Percentiles rank a stretch among this genome's conserved stretches.
These are phyloP conservation scores for Aristolochia contorta DNA, from an alignment of 164 flowering plant genomes.

Conservation along the genomic window DNA sequence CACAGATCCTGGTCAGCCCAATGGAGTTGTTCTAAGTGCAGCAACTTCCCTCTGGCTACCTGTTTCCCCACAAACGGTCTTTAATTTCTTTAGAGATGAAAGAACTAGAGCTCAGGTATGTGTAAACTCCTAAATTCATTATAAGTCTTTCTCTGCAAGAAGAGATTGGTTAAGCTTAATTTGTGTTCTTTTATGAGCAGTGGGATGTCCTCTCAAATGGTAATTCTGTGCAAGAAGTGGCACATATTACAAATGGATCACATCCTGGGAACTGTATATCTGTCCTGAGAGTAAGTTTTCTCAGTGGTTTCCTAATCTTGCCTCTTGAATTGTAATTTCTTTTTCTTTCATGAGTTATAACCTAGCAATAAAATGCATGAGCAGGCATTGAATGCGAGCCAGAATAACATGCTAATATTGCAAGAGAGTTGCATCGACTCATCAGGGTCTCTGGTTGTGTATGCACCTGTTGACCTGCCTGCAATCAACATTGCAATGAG, in stretches of 20 bases:
- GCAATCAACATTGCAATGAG: slow-evolving; percentile 68
- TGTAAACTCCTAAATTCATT: background rate
- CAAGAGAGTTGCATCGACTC: slow-evolving; percentile 80
- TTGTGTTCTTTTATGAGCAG: slow-evolving; percentile 10
- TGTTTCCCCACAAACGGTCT: slow-evolving; percentile 34
- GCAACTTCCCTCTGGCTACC: slow-evolving; percentile 75
- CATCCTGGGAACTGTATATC: slow-evolving; percentile 45
- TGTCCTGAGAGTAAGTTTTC: slow-evolving; percentile 18
- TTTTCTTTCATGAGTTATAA: background rate
- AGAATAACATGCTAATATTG: slow-evolving; percentile 77
- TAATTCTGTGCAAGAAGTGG: slow-evolving; percentile 49
- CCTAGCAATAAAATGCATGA: background rate
- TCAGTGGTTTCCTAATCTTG: background rate
- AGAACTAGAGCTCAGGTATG: slow-evolving; percentile 22
- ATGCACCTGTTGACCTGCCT: slow-evolving; percentile 62
- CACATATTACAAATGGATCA: slow-evolving; percentile 54
- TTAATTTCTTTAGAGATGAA: slow-evolving; percentile 49
- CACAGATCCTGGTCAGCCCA: slow-evolving; percentile 60
- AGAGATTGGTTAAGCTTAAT: background rate
- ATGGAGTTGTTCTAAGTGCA: slow-evolving; percentile 60
- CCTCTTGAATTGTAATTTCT: background rate
- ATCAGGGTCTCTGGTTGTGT: slow-evolving; percentile 63
- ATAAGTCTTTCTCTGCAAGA: background rate
- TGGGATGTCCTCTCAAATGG: slow-evolving; percentile 78
- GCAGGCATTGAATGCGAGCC: slow-evolving; percentile 52